These are phyloP conservation scores for Ogataea paraovalis DNA, from an alignment of 805 yeast species.

Conservation along the genomic window DNA sequence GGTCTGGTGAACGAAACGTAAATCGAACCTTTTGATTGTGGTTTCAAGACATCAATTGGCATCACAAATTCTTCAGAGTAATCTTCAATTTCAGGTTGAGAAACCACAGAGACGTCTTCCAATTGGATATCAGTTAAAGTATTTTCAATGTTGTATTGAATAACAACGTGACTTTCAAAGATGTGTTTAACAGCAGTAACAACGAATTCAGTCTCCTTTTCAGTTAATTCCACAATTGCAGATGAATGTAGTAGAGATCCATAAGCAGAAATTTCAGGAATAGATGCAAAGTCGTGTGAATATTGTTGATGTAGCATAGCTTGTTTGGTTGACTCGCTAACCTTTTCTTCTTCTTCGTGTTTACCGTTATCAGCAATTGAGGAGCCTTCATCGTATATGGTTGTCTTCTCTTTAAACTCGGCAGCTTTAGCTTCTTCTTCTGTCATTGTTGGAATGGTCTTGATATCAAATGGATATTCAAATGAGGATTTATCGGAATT, in stretches of 20 bases:
- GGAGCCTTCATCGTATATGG: constrained; percentile 24
- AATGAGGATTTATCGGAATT: constrained; percentile 42
- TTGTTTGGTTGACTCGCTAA: constrained; percentile 26
- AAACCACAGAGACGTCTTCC: constrained; percentile 69
- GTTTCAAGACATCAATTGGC: constrained; percentile 68
- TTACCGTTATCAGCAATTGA: constrained; percentile 14
- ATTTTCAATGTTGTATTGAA: constrained; percentile 82
- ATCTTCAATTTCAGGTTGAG: constrained; percentile 56
- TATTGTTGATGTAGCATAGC: constrained; percentile 56
- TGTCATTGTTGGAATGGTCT: constrained; percentile 59
- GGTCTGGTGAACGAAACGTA: constrained; percentile 75
- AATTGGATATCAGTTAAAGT: constrained; percentile 76
- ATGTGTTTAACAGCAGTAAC: constrained; percentile 81
- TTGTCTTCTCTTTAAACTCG: constrained; percentile 53
- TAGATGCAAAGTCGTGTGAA: constrained; percentile 61
- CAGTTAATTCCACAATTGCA: constrained; percentile 65
- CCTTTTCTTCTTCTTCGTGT: constrained; percentile 27
- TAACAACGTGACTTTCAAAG: constrained; percentile 65
- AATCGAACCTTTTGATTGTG: constrained; percentile 67
- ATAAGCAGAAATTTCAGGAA: constrained; percentile 69
- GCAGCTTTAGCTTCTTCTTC: constrained; percentile 67
- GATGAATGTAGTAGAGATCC: constrained; percentile 78
- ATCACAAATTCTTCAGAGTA: constrained; percentile 68
- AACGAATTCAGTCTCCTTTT: constrained; percentile 88
- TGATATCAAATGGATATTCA: constrained; percentile 63